Evolutionary conservation across 2,329 filamentous ascomycete species (phyloP), one percentile per base, ranked within the genome.

Genomic region (Camillea tinctor): DNA sequence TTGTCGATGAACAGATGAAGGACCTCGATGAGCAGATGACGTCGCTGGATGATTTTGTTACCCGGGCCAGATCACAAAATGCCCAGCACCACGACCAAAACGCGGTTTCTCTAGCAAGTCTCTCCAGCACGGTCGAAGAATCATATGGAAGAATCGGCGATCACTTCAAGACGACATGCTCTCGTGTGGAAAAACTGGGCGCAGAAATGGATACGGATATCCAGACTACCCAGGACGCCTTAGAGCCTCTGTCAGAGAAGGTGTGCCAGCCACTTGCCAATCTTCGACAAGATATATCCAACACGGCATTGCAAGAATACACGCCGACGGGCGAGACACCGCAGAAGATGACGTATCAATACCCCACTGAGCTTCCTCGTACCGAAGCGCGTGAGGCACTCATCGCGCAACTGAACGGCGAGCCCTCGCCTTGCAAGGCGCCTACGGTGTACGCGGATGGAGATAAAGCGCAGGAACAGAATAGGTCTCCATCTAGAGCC

Each of bases 11-110:
- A 59, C 95, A 99, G 76, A 91, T 96, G 78, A 84, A 85, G 58
- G 91, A 96, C 66, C 89, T 99, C 71, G 89, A 91, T 62, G 84
- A 82, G n/a, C 92, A 98, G 75, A 93, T 99, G 85, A 86, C 88
- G 59, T 91, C 92, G 1, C 83, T 99, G 7, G 94, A 98, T 69
- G 91, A 94, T 66, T 97, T 97, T 68, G 92, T 98, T 48, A 84
- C 88, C 30, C 88, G 91, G 30, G 93, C 96, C 54, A 87, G 89
- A 61, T 85, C 85, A 1, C 90, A 96, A 69, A 98, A 97, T 73
- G 86, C 89, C 26, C 80, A 81, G 19, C 92, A 96, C 71, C 89
- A 95, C 72, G 81, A 87, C 23, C 82, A 84, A 23, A 91, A 96
- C 64, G 75, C 82, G 1, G 74, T 80, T n/a, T 90, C 88, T 1